Base-by-base conservation (phyloP, 352 stramenopile genomes). In the Albugo laibachii region DNA sequence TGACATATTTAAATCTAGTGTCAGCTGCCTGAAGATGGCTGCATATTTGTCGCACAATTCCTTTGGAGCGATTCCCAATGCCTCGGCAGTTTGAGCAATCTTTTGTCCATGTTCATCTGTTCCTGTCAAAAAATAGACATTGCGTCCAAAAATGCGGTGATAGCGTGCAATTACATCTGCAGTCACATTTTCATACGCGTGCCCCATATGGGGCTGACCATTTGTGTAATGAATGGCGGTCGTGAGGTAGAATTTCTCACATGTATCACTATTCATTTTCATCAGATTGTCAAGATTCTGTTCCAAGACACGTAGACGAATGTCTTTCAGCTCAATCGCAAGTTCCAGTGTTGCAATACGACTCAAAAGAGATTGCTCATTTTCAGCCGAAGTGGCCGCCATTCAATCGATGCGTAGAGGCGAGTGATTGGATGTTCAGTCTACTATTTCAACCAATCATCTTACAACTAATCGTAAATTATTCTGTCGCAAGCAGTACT, bases 221-320 rank as follows among this genome's bases (percentile, higher is more conserved):
- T 99, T 99, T 42, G 95, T 97, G 74, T 99, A 99, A 68, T 98
- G 96, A 69, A 99, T 99, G 45, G 95, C 95, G 27, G 95, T 99
- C 50, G 94, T 98, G 45, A 98, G 64, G 72, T 98, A 99, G 65
- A 97, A 98, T 4, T 62, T 70, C 59, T 86, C 71, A 21, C 56
- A 57, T 43, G 24, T 31, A 31, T 43, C 38, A 43, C 8, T 43
- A 45, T 64, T 45, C 52, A 66, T 72, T 18, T 62, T 60, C 5
- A 61, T 50, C 52, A 77, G 62, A 45, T 72, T 56, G 52, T 77
- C 59, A 50, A 65, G 47, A 2, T 37, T 21, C 43, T 20, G 15
- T 35, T 48, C n/a, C 15, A 48, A 35, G 36, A 58, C 51, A 40
- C 47, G 52, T 39, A 66, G 60, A 45, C 58, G 58, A 47, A 42